Base-by-base conservation (phyloP, 257 asterid species). In the Lavandula angustifolia region DNA sequence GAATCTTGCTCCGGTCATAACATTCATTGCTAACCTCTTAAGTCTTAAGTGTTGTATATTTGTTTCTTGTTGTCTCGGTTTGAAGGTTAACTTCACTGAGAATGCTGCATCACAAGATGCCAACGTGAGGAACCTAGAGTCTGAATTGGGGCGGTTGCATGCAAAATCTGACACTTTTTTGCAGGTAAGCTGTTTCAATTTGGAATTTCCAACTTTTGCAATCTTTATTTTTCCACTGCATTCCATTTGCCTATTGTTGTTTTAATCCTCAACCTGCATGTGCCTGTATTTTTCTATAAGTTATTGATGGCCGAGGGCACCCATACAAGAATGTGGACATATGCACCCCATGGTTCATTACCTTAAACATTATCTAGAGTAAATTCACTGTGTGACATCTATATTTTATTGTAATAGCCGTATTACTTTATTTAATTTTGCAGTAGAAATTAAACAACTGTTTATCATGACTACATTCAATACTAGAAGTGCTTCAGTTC, bases 61-160 rank as follows among this genome's bases (percentile, higher is more conserved):
- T 22, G 12, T 63, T 54, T 37, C 4, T 18, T 27, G 35, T 44
- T 9, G 34, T 58, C 32, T 35, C 46, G 37, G 2, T 62, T 70
- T 73, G 70, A 75, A 90, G 97, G 85, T 87, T 42, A 80, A 82
- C 59, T 74, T 84, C 81, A 80, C 96, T 60, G 96, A 87, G 66
- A 82, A 53, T 48, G 78, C 82, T 71, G 83, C 90, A 35, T 62
- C 77, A 9, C 89, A 81, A 77, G 95, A 89, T 31, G 92, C 87
- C 41, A 84, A 43, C 72, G 74, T 53, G 86, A 85, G 74, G 59
- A 85, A 86, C 12, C 69, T 86, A 62, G 96, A 86, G 77, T 73
- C 95, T 58, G 90, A 84, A 76, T 63, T 87, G 80, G 85, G 86
- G 48, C 88, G 78, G 18, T 69, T 72, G 75, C 85, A 75, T 47